Evolutionary conservation across 441 rosid species (phyloP), one percentile per base, ranked within the genome.

Genomic region (Corymbia calophylla): DNA sequence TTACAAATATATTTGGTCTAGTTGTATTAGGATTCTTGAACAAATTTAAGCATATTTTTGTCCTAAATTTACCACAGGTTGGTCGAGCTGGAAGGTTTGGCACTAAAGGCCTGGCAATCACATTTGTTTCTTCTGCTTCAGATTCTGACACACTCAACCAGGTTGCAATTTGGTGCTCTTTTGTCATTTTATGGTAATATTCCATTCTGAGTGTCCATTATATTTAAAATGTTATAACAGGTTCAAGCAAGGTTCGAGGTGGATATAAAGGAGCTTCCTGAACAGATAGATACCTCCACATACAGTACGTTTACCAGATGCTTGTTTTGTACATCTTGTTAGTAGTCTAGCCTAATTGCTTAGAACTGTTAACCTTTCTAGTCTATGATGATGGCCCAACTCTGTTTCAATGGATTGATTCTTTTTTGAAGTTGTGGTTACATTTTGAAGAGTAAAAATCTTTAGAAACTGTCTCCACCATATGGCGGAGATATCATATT

Each of bases 71-170:
- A 16, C 87, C 58, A 62, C 89, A 98, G 99, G 99, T 98, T 60
- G 99, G 99, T 31, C 94, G 99, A 93, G 99, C 99, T 89, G 99
- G 99, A 88, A 95, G 99, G 92, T 98, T 98, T 93, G 99, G 99
- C 68, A 98, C 99, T 7, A 98, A 98, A 91, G 99, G 99, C 87
- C 99, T 98, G 81, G 99, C 99, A 32, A 98, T 98, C 56, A 98
- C 99, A 32, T 97, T 97, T 91, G 99, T 97, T 49, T 96, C 99
- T 56, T 98, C 98, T 86, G 94, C 98, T 88, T 94, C 98, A 2
- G 99, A 98, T 88, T 98, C 99, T 1, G 98, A 93, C 85, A 97
- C 96, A 89, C 97, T 98, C 47, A 96, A 98, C 89, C 99, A 96
- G 99, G 99, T 98, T 49, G 68, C 86, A 10, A 87, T 77, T 77